Conservation (phyloP, 805 yeast genomes). For the Metschnikowia drakensbergensis region DNA sequence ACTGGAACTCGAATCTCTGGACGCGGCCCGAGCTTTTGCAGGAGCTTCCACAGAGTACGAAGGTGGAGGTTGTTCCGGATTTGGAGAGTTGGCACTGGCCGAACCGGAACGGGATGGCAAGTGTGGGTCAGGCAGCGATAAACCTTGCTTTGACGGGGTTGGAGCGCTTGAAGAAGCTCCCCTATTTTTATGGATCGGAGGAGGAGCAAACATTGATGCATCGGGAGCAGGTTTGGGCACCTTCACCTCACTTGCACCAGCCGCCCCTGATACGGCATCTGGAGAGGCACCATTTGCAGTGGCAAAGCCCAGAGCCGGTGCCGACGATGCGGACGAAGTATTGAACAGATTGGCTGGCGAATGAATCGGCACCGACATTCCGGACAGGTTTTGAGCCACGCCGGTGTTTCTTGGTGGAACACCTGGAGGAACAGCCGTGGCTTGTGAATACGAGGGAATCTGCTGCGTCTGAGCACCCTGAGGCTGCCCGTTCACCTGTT, state of each 20-base stretch:
- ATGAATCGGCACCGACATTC: too few species aligned
- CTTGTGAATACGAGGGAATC: not conserved
- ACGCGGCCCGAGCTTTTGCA: not conserved
- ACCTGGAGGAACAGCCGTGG: not conserved
- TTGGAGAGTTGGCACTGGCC: not conserved
- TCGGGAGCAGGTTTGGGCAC: constrained; percentile 27
- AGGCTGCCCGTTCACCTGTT: not conserved
- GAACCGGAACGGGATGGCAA: constrained; percentile 7
- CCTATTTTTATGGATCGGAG: constrained; percentile 33
- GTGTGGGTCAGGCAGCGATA: not conserved
- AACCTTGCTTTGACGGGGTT: not conserved
- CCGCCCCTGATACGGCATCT: not conserved
- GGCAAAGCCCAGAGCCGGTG: too few species aligned
- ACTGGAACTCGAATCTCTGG: not conserved
- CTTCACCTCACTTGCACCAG: not conserved
- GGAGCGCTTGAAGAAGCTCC: not conserved
- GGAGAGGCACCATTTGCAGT: not conserved
- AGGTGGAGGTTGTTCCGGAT: constrained; percentile 1
- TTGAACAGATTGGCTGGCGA: too few species aligned
- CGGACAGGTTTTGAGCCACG: not conserved
- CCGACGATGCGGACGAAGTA: too few species aligned
- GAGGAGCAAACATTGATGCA: constrained; percentile 38
- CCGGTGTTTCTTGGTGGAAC: not conserved
- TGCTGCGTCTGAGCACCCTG: not conserved
- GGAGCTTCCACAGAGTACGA: constrained; percentile 3